A percentile compares a stretch with the other conserved stretches of the same genome.
Evolutionary conservation across 2,329 filamentous ascomycete species (phyloP).

Genomic region (Emergomyces africanus): DNA sequence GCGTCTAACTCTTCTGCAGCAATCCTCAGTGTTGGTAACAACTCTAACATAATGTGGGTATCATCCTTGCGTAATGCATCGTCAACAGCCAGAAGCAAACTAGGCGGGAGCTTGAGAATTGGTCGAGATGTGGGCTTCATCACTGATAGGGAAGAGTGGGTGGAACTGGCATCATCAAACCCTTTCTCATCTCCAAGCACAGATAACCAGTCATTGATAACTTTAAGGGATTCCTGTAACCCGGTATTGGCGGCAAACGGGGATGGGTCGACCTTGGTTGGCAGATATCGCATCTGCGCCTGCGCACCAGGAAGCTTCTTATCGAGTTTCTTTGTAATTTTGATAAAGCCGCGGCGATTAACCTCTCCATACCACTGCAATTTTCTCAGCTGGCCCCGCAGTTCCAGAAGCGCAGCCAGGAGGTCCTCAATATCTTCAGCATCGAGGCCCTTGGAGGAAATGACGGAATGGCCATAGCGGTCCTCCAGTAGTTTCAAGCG

Average conservation of each 20-base stretch:
- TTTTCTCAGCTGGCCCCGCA: constrained; percentile 77
- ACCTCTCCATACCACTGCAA: constrained; percentile 97
- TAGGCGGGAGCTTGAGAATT: constrained; percentile 58
- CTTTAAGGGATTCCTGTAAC: constrained; percentile 46
- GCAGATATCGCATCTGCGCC: constrained; percentile 74
- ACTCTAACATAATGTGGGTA: constrained; percentile 29
- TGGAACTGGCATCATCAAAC: constrained; percentile 59
- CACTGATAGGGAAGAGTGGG: constrained; percentile 55
- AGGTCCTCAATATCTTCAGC: constrained; percentile 84
- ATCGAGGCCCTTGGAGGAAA: constrained; percentile 61
- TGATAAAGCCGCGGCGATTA: constrained; percentile 86
- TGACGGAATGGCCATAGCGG: constrained; percentile 64
- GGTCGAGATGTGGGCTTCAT: constrained; percentile 65
- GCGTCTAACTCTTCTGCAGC: constrained; percentile 45
- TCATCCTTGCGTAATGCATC: constrained; percentile 30
- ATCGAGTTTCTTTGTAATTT: constrained; percentile 98
- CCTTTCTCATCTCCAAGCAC: constrained; percentile 64
- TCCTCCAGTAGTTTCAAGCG: constrained; percentile 77
- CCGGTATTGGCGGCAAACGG: constrained; percentile 69
- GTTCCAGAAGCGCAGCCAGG: constrained; percentile 76
- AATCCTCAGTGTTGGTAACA: constrained; percentile 47
- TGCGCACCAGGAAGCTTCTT: constrained; percentile 72
- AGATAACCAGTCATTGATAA: constrained; percentile 85
- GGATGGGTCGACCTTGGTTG: constrained; percentile 78
- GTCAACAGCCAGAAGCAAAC: constrained; percentile 29